Evolutionary conservation across 192 early-diverging fungal species (phyloP), one percentile per base, ranked within the genome.

Genomic region (Coemansia sp.): DNA sequence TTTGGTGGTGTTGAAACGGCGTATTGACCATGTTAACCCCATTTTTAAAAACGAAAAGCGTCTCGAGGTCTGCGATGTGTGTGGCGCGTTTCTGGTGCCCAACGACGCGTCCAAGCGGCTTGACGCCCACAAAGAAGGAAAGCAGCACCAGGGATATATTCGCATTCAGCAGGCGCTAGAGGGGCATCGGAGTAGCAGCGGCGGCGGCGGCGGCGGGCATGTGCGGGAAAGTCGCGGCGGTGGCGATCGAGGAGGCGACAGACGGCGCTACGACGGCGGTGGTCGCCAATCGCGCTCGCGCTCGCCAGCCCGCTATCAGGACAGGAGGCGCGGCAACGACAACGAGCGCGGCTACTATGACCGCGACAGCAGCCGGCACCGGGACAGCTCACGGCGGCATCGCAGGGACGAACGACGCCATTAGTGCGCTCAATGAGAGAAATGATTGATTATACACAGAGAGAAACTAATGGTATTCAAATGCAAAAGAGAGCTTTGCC

Each of bases 91-190:
- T 33, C 65, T 92, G 48, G 90, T 92, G 32, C 83, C 86, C 37
- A 88, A 89, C 57, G 90, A 92, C 57, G 83, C 88, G 15, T 81
- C 87, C n/a, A 85, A 90, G 58, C 73, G 88, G 10, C 74, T 90
- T 62, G 87, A 88, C 53, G 88, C 89, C 26, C 90, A 92, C 66
- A 78, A 86, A 31, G 82, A 86, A 30, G 90, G 90, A 26, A 90
- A 90, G 60, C 90, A 92, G 65, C 90, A 92, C 64, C 78, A 82
- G 45, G 90, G 90, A 2, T 92, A 90, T 62, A 71, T 85, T 18
- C 83, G 81, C 37, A 88, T 92, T 36, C 82, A 88, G 43, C 81
- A 85, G 42, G 85, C 89, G 13, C 73, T 86, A 35, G 84, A 89
- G 56, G 84, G 88, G 50, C 77, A 74, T 58, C 80, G 81, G 41